These are phyloP conservation scores for Stromatinia cepivora DNA, from an alignment of 2,329 filamentous ascomycete genomes.

Conservation along the genomic window DNA sequence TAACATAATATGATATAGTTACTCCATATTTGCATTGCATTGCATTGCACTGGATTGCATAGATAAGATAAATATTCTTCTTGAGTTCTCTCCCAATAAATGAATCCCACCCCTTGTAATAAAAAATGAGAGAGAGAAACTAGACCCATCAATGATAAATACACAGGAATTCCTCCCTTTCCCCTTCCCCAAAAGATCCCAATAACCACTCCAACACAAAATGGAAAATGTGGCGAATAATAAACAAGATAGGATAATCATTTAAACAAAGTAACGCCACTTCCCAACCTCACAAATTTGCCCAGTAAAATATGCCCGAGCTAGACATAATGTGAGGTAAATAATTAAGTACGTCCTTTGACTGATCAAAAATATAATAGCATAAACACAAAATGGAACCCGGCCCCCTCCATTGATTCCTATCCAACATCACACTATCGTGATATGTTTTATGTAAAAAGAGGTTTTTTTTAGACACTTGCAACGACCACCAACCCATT, in stretches of 20 bases:
- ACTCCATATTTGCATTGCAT: constrained; percentile 1
- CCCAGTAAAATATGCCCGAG: constrained; percentile 1
- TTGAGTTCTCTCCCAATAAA: background rate
- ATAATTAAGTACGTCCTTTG: constrained; percentile 18
- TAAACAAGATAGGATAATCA: constrained; percentile 15
- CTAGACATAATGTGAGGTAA: constrained; percentile 10
- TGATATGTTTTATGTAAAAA: constrained; percentile 16
- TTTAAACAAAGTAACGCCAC: constrained; percentile 14
- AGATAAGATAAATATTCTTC: background rate
- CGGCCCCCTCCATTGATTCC: constrained; percentile 2
- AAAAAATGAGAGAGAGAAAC: constrained; percentile 2
- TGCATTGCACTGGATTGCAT: too few species aligned
- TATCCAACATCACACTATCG: constrained; percentile 12
- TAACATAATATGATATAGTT: background rate
- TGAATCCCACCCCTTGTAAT: background rate
- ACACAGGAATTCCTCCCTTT: constrained; percentile 13
- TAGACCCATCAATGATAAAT: constrained; percentile 15
- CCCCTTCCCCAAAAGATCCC: background rate
- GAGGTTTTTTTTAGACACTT: constrained; percentile 17
- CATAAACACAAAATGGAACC: constrained; percentile 11
- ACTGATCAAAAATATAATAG: constrained; percentile 19
- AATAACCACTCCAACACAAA: background rate
- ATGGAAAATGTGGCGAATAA: constrained; percentile 4
- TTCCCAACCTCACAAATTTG: constrained; percentile 11
- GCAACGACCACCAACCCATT: constrained; percentile 20